Evolutionary conservation across 2,329 filamentous ascomycete genomes (phyloP).

Genomic region (Sarocladium oryzae): DNA sequence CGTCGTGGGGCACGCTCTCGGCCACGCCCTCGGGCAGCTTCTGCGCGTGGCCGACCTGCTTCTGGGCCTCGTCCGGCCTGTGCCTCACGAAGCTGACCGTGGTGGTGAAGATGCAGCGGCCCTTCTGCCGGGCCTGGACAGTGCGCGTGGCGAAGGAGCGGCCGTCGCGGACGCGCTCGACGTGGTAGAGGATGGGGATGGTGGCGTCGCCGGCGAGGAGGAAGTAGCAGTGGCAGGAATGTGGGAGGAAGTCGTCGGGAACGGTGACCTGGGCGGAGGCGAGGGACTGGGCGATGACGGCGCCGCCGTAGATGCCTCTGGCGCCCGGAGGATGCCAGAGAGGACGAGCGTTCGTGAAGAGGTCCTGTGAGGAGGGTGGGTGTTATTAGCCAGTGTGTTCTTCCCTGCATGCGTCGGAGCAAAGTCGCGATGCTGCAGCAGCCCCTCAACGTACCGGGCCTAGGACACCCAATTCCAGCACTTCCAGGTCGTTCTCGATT

Average conservation of each 20-base stretch:
- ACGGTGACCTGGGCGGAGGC: slow-evolving; percentile 86
- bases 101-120: slow-evolving; percentile 88
- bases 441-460: slow-evolving; percentile 54
- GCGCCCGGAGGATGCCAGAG: slow-evolving; percentile 91
- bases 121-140: slow-evolving; percentile 88
- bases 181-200: slow-evolving; percentile 88
- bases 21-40: slow-evolving; percentile 44
- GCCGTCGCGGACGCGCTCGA: slow-evolving; percentile 88
- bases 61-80: slow-evolving; percentile 52
- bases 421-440: neutral
- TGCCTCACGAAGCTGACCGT: slow-evolving; percentile 77
- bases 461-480: slow-evolving; percentile 71
- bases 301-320: slow-evolving; percentile 87
- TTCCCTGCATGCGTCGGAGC: neutral
- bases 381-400: neutral
- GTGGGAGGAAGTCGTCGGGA: slow-evolving; percentile 69
- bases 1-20: slow-evolving; percentile 30
- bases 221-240: slow-evolving; percentile 99
- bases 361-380: slow-evolving; percentile 56
- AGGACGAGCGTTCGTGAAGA: slow-evolving; percentile 90
- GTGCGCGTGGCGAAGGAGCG: slow-evolving; percentile 86
- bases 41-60: slow-evolving; percentile 56
- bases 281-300: slow-evolving; percentile 87
- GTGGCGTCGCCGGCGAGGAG: slow-evolving; percentile 80
- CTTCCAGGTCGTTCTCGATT: slow-evolving; percentile 85